Base-by-base conservation (phyloP, 768 basidiomycete species). In the Termitomyces sp. region DNA sequence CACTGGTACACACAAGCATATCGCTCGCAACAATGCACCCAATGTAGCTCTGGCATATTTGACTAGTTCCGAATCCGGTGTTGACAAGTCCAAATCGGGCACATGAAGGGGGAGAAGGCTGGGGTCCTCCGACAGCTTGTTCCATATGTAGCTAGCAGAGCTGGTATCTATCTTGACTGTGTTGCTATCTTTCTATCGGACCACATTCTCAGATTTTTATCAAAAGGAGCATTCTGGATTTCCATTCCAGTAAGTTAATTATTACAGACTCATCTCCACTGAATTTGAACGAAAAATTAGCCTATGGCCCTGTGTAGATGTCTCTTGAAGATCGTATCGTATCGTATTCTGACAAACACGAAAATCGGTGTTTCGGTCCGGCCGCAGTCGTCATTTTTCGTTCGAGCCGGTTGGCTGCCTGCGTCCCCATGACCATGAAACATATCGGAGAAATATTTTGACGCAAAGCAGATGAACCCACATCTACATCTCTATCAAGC, bases 1-100 rank as follows among this genome's bases (percentile, higher is more conserved):
- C 31, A 68, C 70, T n/a, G 85, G 77, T 17, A 58, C 71, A 4
- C 77, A 77, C 43, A 86, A 85, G 64, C 75, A 81, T 62, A 64
- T 76, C n/a, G 78, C 80, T 25, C 77, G 73, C 62, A 67, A 77
- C 59, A 63, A 63, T 12, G 78, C 84, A 4, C 81, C 82, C 43
- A 76, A 79, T 45, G 68, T 68, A 40, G 82, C 82, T 53, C 66
- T 82, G 61, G 67, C 64, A 38, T 71, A 61, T 49, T 69, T 84
- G 59, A 72, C 53, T 9, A 58, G 54, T 50, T 47, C 41, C 47
- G 32, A 59, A 25, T n/a, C 27, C 27, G 29, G 25, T 0, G 32
- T 21, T 14, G n/a, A 23, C 29, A 8, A 43, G 38, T 8, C 17
- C 21, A n/a, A 25, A 34, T 40, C 40, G 14, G 35, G 25, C n/a